Percentiles rank a stretch among this genome's conserved stretches.
Conservation (phyloP, 768 basidiomycete genomes). For the Lyophyllum decastes region DNA sequence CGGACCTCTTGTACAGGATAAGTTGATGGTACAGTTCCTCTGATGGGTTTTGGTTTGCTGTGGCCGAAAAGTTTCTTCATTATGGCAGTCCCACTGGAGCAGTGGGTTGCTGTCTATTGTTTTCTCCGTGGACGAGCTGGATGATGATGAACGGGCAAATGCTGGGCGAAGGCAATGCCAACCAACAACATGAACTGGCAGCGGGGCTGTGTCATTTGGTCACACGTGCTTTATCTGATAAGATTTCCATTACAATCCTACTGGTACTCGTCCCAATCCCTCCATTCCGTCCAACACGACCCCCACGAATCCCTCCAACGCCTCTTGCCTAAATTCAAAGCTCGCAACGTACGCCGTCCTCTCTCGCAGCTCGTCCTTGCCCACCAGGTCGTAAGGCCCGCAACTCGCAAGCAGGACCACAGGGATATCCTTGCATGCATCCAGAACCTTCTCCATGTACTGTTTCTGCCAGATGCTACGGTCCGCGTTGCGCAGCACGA, state of each 20-base stretch:
- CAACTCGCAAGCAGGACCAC: conserved; percentile 61
- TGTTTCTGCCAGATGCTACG: conserved; percentile 53
- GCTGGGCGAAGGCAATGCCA: conserved; percentile 6
- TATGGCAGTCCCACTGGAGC: conserved; percentile 1
- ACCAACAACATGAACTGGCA: neutral
- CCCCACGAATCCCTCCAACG: conserved; percentile 45
- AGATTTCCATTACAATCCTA: neutral
- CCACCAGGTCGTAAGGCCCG: conserved; percentile 63
- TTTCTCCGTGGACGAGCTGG: neutral
- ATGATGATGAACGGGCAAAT: neutral
- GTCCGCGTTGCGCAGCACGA: conserved; percentile 61
- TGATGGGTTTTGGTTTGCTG: conserved; percentile 39
- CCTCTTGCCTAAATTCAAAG: conserved; percentile 60
- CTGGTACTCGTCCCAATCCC: conserved; percentile 5
- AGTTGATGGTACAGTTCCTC: conserved; percentile 32
- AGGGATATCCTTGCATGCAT: conserved; percentile 20
- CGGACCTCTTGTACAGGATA: conserved; percentile 32
- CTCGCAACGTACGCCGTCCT: conserved; percentile 45
- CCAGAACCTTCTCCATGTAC: conserved; percentile 32
- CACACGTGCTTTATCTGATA: conserved; percentile 3
- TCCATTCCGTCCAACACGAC: conserved; percentile 42
- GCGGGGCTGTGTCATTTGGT: neutral
- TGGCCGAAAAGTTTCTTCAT: conserved; percentile 67
- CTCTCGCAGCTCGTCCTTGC: conserved; percentile 21
- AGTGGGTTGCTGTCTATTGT: neutral